Base-by-base conservation (phyloP, 192 early-diverging fungal genomes). In the Coemansia sp. region DNA sequence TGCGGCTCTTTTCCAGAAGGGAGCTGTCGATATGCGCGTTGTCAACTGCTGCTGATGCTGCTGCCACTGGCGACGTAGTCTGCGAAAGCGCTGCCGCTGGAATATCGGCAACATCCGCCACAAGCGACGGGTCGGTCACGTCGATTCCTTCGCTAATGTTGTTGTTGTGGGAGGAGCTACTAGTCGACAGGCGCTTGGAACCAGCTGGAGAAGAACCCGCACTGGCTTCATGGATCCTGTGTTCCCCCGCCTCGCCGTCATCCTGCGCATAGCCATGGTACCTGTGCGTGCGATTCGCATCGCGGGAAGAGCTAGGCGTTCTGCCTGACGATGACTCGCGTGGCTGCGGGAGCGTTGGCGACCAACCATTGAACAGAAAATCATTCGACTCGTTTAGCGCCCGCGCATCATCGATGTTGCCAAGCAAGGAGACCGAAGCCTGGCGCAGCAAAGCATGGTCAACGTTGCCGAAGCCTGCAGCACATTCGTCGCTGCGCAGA, bases 391-490 rank as follows among this genome's bases (percentile, higher is more conserved):
- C 71, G 12, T 67, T 57, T 6, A 66, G 41, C 23, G 30, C 55
- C 2, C 61, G 41, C 48, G 34, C 16, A 53, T 58, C 49, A 44
- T 55, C 59, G 33, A 33, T 21, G 30, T 30, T 30, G 30, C 30
- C 30, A 2, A 30, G 30, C 30, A 30, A 30, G 30, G 34, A 38
- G 57, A 39, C 55, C 33, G 23, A 34, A 49, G 63, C 39, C n/a
- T 60, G 60, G 46, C 46, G 46, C 51, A 53, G 10, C 8, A 23
- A 23, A 10, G 24, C 9, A 16, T 21, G 8, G 11, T 68, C 74
- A 2, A 77, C 74, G 41, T 83, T 77, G 23, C 80, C 80, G 34
- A 83, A 83, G 4, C 80, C 80, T 6, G 62, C 21, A 30, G 57
- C 20, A 44, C 80, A 83, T 59, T 77, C 80, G 20, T 71, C 66